Conservation (phyloP, 768 basidiomycete species). For the Collybiopsis confluens region DNA sequence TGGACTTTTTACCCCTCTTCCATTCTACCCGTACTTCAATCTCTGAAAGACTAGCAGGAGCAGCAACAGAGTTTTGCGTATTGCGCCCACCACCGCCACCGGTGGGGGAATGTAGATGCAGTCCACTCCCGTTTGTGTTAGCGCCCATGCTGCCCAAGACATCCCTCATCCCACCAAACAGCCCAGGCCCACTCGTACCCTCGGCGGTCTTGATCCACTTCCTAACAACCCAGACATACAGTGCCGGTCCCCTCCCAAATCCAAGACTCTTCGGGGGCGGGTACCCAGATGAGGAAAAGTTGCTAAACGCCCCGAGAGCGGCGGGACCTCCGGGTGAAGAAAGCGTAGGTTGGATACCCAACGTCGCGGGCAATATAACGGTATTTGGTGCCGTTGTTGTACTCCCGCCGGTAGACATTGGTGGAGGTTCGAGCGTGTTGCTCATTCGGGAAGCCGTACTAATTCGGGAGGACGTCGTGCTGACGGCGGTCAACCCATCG, state of each 20-base stretch:
- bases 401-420: background rate
- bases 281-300: conserved; percentile 8
- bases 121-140: too few species aligned
- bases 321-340: conserved; percentile 35
- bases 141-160: conserved; percentile 14
- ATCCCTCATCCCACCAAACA: conserved; percentile 30
- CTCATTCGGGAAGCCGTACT: conserved; percentile 1
- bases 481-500: background rate
- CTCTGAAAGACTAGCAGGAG: conserved; percentile 24
- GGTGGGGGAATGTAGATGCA: background rate
- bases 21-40: conserved; percentile 81
- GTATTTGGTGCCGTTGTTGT: background rate
- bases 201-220: conserved; percentile 61
- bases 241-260: conserved; percentile 30
- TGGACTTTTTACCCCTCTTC: conserved; percentile 45
- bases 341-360: conserved; percentile 67
- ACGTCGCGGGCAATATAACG: conserved; percentile 30
- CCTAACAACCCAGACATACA: conserved; percentile 76
- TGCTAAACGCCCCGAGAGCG: conserved; percentile 3
- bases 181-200: conserved; percentile 30
- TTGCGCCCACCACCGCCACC: conserved; percentile 11
- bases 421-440: background rate
- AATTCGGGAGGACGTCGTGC: conserved; percentile 11
- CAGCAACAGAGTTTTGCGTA: conserved; percentile 9
- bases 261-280: conserved; percentile 8